Conservation (phyloP, 2,329 filamentous ascomycete species). For the Hymenoscyphus linearis region DNA sequence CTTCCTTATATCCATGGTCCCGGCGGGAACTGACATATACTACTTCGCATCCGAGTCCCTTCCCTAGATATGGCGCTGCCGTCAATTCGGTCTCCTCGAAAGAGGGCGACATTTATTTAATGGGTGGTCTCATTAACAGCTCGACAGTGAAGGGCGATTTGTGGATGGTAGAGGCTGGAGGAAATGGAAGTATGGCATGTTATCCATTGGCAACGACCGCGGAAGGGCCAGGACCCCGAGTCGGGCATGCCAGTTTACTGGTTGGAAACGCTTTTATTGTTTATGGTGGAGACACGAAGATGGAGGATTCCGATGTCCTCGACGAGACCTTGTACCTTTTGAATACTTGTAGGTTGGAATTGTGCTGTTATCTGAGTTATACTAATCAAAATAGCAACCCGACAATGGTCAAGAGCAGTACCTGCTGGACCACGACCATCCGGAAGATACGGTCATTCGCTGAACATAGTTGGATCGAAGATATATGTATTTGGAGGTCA, state of each 20-base stretch:
- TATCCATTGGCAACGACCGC: conserved; percentile 88
- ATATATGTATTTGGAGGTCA: conserved; percentile 98
- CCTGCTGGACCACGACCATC: conserved; percentile 81
- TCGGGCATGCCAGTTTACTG: conserved; percentile 87
- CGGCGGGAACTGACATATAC: conserved; percentile 84
- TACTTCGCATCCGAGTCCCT: conserved; percentile 75
- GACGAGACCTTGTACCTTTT: conserved; percentile 95
- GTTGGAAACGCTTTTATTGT: conserved; percentile 99
- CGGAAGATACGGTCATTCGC: conserved; percentile 89
- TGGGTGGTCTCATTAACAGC: conserved; percentile 94
- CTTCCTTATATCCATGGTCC: conserved; percentile 92
- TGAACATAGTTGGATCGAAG: conserved; percentile 95
- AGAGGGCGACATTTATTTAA: conserved; percentile 94
- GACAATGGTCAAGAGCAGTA: conserved; percentile 94
- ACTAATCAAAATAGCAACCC: conserved; percentile 61
- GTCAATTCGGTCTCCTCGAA: conserved; percentile 91
- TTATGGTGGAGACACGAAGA: conserved; percentile 96
- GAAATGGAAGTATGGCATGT: conserved; percentile 77
- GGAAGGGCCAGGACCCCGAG: conserved; percentile 89
- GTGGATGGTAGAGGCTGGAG: conserved; percentile 93
- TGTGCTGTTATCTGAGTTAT: background rate
- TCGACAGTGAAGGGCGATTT: conserved; percentile 94
- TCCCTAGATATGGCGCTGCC: conserved; percentile 93
- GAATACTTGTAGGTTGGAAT: conserved; percentile 79
- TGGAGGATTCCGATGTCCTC: conserved; percentile 83